Evolutionary conservation across 2,329 filamentous ascomycete genomes (phyloP), one percentile per base, ranked within the genome.

Genomic region (Cordyceps fumosorosea): DNA sequence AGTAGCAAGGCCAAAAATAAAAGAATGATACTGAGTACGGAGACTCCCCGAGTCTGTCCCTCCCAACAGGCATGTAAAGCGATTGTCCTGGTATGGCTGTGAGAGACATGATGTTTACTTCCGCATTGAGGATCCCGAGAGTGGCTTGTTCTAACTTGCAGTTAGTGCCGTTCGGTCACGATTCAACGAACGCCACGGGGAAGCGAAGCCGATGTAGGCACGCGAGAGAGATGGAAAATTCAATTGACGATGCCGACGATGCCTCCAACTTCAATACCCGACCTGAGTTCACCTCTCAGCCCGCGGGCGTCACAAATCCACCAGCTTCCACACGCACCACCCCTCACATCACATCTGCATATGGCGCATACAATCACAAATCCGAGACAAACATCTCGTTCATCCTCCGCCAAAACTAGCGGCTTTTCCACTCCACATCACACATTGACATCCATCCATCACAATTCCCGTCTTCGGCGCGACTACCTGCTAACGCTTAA

Each of bases 111-210:
- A 11, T 16, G 40, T 58, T 58, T 48, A 53, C 55, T 53, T 58
- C 60, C 60, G 34, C 40, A 58, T 62, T 58, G n/a, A 62, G 60
- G 34, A 57, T 62, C 26, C 60, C 60, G 60, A 3, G 42, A n/a
- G 44, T 51, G 52, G 60, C 29, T 48, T 62, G 34, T 20, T 26
- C 16, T 37, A 54, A 60, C 48, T 42, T 50, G 18, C 14, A 26
- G 50, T 40, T 14, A 37, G 10, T 5, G n/a, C 24, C 32, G 56
- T 24, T 37, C 34, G 34, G 34, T 34, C 42, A 12, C 8, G 37
- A 59, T 32, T 20, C 29, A 29, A 29, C 29, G 8, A 44, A 48
- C 34, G 56, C 24, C 37, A 22, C 18, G 42, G 24, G 29, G 24
- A 37, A 37, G 34, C 34, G 22, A n/a, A n/a, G n/a, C n/a, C n/a